Conservation (phyloP, 441 rosid genomes). For the Erodium moschatum region DNA sequence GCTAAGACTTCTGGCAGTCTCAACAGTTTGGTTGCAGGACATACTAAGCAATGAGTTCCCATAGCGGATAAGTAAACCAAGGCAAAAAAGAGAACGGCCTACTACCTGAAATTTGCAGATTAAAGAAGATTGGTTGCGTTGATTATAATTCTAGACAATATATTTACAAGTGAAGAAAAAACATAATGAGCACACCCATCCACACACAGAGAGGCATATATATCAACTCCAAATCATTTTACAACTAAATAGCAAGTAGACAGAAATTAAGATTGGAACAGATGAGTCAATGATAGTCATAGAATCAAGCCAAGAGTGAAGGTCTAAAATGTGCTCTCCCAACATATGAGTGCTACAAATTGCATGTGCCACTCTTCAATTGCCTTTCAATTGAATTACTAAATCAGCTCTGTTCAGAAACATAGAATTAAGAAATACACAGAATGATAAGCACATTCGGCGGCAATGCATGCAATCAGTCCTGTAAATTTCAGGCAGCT, state of each 20-base stretch:
- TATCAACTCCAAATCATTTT: neutral
- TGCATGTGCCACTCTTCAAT: too few species aligned
- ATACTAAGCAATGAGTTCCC: conserved; percentile 63
- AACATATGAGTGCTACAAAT: too few species aligned
- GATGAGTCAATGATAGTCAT: neutral
- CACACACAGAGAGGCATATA: neutral
- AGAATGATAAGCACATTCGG: too few species aligned
- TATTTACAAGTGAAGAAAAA: neutral
- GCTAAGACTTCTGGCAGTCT: conserved; percentile 50
- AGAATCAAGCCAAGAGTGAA: neutral
- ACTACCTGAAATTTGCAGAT: conserved; percentile 46
- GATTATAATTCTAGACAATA: neutral
- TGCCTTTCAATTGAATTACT: too few species aligned
- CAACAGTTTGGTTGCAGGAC: conserved; percentile 44
- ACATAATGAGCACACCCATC: neutral
- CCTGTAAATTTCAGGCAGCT: too few species aligned
- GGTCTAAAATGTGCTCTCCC: neutral
- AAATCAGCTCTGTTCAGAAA: too few species aligned
- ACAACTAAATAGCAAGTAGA: neutral
- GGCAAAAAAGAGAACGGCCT: conserved; percentile 93
- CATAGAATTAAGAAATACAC: too few species aligned
- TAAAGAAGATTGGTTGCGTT: neutral
- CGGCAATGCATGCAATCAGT: too few species aligned
- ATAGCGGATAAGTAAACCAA: conserved; percentile 94
- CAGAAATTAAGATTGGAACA: neutral